Evolutionary conservation across 2,329 filamentous ascomycete genomes (phyloP).

Genomic region (Dothidotthia symphoricarpi): DNA sequence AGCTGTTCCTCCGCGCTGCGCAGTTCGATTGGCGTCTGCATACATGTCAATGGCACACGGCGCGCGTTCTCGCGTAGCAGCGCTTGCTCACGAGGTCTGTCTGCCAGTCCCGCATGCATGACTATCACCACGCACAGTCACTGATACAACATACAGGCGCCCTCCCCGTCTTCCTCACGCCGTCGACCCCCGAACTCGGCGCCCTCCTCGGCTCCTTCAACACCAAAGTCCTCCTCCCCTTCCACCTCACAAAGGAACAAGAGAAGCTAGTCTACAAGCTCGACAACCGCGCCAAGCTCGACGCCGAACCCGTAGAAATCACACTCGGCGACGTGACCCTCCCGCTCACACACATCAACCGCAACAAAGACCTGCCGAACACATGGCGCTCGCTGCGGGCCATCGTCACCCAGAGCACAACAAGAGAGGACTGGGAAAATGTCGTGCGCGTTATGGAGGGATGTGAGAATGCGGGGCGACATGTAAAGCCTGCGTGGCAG

Average conservation of each 20-base stretch:
- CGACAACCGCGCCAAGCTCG: conserved; percentile 43
- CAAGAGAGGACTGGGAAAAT: conserved; percentile 38
- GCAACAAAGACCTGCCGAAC: conserved; percentile 15
- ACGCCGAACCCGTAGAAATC: conserved; percentile 45
- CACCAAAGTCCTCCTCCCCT: conserved; percentile 46
- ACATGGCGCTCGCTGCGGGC: conserved; percentile 11
- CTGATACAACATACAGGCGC: conserved; percentile 25
- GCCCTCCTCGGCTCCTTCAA: conserved; percentile 43
- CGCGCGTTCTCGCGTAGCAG: conserved; percentile 33
- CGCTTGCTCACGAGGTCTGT: conserved; percentile 25
- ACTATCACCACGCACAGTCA: too few species aligned
- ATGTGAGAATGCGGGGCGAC: conserved; percentile 26
- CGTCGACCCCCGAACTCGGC: conserved; percentile 45
- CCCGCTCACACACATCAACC: conserved; percentile 34
- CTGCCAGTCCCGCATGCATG: background rate
- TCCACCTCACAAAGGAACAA: conserved; percentile 44
- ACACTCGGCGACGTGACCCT: conserved; percentile 42
- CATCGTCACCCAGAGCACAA: conserved; percentile 20
- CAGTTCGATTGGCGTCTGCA: conserved; percentile 7
- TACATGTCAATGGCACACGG: conserved; percentile 20
- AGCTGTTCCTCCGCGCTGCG: conserved; percentile 29
- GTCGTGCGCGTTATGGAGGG: conserved; percentile 35
- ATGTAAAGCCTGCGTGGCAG: conserved; percentile 10
- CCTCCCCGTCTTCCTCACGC: conserved; percentile 44
- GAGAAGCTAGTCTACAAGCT: conserved; percentile 44